Evolutionary conservation across 2,329 filamentous ascomycete genomes (phyloP), one percentile per base, ranked within the genome.

Genomic region (Penicillium freii): DNA sequence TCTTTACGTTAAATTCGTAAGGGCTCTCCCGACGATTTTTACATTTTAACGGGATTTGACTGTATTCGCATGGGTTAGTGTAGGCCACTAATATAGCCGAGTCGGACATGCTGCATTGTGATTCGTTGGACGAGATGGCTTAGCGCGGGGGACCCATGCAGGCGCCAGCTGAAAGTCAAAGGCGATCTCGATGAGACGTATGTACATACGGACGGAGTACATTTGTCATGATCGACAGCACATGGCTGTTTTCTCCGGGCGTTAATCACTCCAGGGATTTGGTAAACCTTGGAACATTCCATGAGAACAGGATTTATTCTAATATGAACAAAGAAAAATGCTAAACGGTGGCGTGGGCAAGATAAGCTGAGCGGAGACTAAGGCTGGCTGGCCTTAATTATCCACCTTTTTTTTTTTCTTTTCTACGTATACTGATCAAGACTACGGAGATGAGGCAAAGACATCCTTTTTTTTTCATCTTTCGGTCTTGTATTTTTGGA

Each of bases 61-160:
- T 31, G 3, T 33, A 33, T 29, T 36, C 3, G 3, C 21, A 33
- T 39, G 13, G 8, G 15, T 51, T 23, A 13, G 8, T n/a, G 31
- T 42, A 38, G 27, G 10, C 50, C 44, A 43, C 44, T 48, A 53
- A 9, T 34, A 55, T 63, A 66, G 58, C 60, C 63, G 60, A 64
- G 55, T 53, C 27, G 15, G 25, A 48, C 15, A 34, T 31, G 15
- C 13, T 25, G 51, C 34, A 33, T 17, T 15, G 23, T 62, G 62
- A 64, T 64, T 64, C 51, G 62, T 29, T 29, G 45, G 10, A 34
- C 27, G 50, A 34, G 29, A 29, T 21, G 42, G 10, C 50, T 55
- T 61, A 65, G 58, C 58, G 55, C 56, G 57, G 56, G 53, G 23
- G 44, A 50, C 43, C 57, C 33, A 40, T 45, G 54, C 47, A 39